phyloP scores from a whole-genome alignment of 192 early-diverging fungal species.

The Coemansia asiatica region DNA sequence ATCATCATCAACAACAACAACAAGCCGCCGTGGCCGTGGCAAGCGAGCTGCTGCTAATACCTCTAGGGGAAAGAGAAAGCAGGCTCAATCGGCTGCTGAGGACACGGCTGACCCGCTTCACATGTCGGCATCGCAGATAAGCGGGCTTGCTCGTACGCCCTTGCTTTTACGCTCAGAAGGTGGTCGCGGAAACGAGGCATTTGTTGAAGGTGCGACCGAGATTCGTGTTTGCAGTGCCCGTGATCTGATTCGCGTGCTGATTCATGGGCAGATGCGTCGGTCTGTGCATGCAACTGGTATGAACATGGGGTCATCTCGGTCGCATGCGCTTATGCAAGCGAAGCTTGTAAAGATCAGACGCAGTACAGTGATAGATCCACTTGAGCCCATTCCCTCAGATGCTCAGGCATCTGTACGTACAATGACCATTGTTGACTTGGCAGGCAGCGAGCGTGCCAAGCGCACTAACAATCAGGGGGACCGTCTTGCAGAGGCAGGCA shows the following conservation, averaged over 20 bases:
- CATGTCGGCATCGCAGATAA: conserved; percentile 36
- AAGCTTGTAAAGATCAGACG: conserved; percentile 61
- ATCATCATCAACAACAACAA: conserved; percentile 6
- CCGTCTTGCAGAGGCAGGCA: conserved; percentile 62
- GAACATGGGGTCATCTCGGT: conserved; percentile 60
- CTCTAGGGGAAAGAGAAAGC: background rate
- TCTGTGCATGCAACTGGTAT: conserved; percentile 59
- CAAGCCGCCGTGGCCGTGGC: background rate
- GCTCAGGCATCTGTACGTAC: conserved; percentile 38
- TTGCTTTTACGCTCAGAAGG: conserved; percentile 40
- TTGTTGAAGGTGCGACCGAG: conserved; percentile 64
- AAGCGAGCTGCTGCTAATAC: background rate
- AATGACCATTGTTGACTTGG: conserved; percentile 68
- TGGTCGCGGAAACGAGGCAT: conserved; percentile 53
- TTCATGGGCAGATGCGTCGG: conserved; percentile 60
- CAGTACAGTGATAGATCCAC: conserved; percentile 28
- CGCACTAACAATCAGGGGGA: conserved; percentile 59
- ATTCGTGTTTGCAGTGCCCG: conserved; percentile 58
- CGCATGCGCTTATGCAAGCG: conserved; percentile 70
- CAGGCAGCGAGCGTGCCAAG: conserved; percentile 66
- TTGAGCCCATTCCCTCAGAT: background rate
- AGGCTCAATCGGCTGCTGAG: conserved; percentile 3
- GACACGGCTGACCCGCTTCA: conserved; percentile 21
- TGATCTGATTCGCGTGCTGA: conserved; percentile 61
- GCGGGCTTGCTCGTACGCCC: conserved; percentile 22